phyloP scores from a whole-genome alignment of 225 moss, liverwort and hornwort species.

The Rhytidiadelphus loreus region DNA sequence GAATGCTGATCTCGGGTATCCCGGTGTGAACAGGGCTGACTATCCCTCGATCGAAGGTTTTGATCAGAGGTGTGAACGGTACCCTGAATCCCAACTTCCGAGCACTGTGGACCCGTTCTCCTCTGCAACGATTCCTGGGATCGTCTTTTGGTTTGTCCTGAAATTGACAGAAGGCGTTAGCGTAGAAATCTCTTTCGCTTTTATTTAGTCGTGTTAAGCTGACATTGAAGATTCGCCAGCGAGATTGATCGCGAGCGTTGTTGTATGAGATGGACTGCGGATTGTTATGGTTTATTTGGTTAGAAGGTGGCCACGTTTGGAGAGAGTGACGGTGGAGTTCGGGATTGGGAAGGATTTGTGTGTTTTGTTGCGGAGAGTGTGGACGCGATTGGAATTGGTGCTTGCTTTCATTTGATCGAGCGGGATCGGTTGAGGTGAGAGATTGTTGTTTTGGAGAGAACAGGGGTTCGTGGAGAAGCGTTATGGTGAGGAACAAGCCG shows the following conservation, averaged over 20 bases:
- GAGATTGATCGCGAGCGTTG: not conserved
- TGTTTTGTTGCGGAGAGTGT: not conserved
- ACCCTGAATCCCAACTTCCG: not conserved
- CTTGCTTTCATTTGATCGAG: not conserved
- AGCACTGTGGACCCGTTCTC: not conserved
- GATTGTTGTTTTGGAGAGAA: not conserved
- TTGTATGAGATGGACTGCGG: not conserved
- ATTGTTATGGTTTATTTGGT: not conserved
- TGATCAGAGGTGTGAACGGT: not conserved
- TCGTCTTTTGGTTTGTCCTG: not conserved
- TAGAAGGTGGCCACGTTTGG: not conserved
- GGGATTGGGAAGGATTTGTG: not conserved
- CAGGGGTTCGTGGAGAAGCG: not conserved
- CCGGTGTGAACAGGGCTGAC: not conserved
- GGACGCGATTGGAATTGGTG: not conserved
- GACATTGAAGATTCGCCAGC: not conserved
- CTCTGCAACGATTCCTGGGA: not conserved
- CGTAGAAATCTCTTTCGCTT: not conserved
- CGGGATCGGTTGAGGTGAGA: not conserved
- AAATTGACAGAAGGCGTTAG: too few relatives aligned
- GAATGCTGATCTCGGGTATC: not conserved
- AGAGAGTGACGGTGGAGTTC: not conserved
- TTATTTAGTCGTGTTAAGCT: not conserved
- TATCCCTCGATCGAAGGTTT: not conserved
- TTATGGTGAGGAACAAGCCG: conserved; percentile 25